Evolutionary conservation across 2,329 filamentous ascomycete genomes (phyloP), one percentile per base, ranked within the genome.

Genomic region (Phaeoacremonium minimum): DNA sequence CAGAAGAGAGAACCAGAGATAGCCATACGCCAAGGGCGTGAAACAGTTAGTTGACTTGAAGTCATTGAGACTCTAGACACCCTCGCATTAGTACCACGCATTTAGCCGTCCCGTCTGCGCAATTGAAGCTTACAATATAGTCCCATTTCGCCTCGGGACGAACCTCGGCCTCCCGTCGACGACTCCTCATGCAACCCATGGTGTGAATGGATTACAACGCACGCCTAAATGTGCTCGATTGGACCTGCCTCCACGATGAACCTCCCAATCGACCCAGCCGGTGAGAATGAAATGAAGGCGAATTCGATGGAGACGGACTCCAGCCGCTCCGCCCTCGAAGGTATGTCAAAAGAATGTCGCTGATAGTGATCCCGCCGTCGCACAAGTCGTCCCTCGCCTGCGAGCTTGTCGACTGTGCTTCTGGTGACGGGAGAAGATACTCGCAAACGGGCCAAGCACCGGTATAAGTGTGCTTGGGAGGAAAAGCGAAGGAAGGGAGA

Each of bases 91-190:
- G 18, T 15, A 16, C 22, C 12, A 20, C n/a, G 12, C 15, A 6
- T 30, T 15, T 40, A 17, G 22, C 15, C n/a, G n/a, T n/a, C n/a
- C 13, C 9, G 17, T 33, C 30, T 15, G 4, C 14, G 6, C 16
- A 19, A 30, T 7, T 6, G 13, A 18, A 37, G 65, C 83, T 56
- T 66, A 88, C 85, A 57, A 97, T 90, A 58, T 90, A 95, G 53
- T 90, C 87, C 91, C 91, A 97, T 71, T 89, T 85, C 66, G 93
- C 87, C 63, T 96, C 91, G 42, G 86, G 81, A 45, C 77, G 73
- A 44, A 91, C 75, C 45, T 83, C 73, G 47, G 71, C 74, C 55
- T 69, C 58, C 56, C 85, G 84, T 39, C 69, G 69, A 35, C 73
- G 65, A 48, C 80, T 75, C 45, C 77, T 75, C 49, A 77, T 69